Percentiles rank a stretch among this genome's conserved stretches.
phyloP scores from a whole-genome alignment of 1,139 yeast genomes.

The Arxiozyma slooffiae region DNA sequence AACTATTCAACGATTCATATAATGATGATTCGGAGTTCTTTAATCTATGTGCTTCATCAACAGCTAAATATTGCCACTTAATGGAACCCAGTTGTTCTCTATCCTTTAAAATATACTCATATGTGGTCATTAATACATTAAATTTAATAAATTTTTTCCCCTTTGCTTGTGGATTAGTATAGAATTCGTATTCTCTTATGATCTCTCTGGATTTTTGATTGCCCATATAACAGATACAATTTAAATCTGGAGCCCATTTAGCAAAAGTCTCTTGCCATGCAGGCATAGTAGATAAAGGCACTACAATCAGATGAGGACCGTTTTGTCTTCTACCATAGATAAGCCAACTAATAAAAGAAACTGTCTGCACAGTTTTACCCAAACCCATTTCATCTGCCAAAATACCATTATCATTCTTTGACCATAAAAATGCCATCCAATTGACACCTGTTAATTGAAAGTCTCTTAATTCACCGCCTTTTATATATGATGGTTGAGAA shows the following conservation, averaged over 20 bases:
- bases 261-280: conserved; percentile 99
- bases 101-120: conserved; percentile 90
- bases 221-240: conserved; percentile 86
- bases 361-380: conserved; percentile 97
- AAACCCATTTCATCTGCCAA: conserved; percentile 99
- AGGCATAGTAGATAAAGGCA: conserved; percentile 90
- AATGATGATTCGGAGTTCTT: conserved; percentile 90
- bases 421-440: conserved; percentile 99
- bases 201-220: conserved; percentile 77
- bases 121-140: conserved; percentile 81
- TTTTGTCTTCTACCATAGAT: conserved; percentile 89
- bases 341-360: conserved; percentile 87
- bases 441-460: conserved; percentile 95
- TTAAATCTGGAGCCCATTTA: conserved; percentile 93
- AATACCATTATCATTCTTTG: conserved; percentile 93
- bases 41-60: conserved; percentile 95
- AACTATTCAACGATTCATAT: conserved; percentile 75
- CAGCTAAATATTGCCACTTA: conserved; percentile 94
- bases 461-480: conserved; percentile 87
- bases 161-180: conserved; percentile 40
- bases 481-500: conserved; percentile 81
- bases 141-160: conserved; percentile 61
- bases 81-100: conserved; percentile 66
- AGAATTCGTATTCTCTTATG: conserved; percentile 80
- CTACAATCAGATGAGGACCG: conserved; percentile 94